Evolutionary conservation across 176 grass and related monocot genomes (phyloP).

Genomic region (Thalia dealbata): DNA sequence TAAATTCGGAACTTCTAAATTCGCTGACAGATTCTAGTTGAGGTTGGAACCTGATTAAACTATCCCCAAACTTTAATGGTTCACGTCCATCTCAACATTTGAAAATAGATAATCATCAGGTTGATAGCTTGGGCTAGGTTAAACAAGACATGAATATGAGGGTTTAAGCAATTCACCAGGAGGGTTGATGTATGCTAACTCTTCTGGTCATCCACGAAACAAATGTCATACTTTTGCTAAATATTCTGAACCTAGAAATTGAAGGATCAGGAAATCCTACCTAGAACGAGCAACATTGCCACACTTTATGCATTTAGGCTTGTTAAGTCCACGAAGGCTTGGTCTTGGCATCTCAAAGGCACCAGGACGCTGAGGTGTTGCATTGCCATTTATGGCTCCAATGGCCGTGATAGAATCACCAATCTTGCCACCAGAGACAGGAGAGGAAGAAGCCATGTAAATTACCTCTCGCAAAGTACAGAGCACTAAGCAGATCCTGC

Average conservation of each 20-base stretch:
- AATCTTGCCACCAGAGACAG: slow-evolving; percentile 29
- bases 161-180: no score
- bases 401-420: slow-evolving; percentile 18
- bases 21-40: no score
- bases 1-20: no score
- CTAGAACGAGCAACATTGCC: slow-evolving; percentile 96
- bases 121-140: neutral
- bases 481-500: neutral
- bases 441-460: slow-evolving; percentile 33
- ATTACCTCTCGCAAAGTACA: neutral
- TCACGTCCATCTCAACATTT: neutral
- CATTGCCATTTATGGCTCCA: slow-evolving; percentile 38
- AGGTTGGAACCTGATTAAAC: neutral
- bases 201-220: neutral
- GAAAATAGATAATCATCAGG: neutral
- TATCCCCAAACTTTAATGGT: neutral
- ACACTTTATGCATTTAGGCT: slow-evolving; percentile 90
- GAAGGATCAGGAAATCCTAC: slow-evolving; percentile 27
- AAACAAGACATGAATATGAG: neutral
- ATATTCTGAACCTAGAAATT: neutral
- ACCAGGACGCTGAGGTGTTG: slow-evolving; percentile 42
- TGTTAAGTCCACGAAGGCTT: slow-evolving; percentile 80
- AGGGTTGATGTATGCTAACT: neutral
- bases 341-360: slow-evolving; percentile 66
- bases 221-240: neutral